Percentiles rank a stretch among this genome's conserved stretches.
phyloP scores from a whole-genome alignment of 2,329 filamentous ascomycete genomes.

The Calycina herbarum region DNA sequence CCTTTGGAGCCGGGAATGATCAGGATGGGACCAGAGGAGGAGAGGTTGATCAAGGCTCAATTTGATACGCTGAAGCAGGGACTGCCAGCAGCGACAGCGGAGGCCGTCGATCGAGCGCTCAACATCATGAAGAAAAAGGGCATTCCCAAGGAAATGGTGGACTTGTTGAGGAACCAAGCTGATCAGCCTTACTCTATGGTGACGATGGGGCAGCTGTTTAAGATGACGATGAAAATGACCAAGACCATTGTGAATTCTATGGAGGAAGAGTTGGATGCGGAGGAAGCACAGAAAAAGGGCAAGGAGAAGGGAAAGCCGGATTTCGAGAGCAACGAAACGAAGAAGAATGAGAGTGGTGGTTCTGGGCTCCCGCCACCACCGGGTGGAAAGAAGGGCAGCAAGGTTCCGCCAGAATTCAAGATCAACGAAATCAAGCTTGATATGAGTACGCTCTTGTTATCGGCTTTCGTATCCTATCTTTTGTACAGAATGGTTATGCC shows the following conservation, averaged over 20 bases:
- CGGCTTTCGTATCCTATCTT: conserved; percentile 61
- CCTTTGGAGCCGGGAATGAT: conserved; percentile 31
- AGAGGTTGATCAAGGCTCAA: conserved; percentile 57
- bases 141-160: conserved; percentile 59
- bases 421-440: conserved; percentile 34
- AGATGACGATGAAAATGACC: conserved; percentile 37
- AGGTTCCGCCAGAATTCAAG: conserved; percentile 27
- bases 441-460: conserved; percentile 41
- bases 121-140: conserved; percentile 65
- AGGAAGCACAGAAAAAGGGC: neutral
- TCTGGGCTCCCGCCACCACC: conserved; percentile 25
- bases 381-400: conserved; percentile 40
- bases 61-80: conserved; percentile 56
- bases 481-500: conserved; percentile 66
- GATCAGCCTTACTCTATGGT: conserved; percentile 32
- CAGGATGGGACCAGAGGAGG: conserved; percentile 54
- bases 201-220: conserved; percentile 37
- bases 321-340: conserved; percentile 28
- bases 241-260: conserved; percentile 28
- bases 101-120: conserved; percentile 60
- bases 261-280: conserved; percentile 17
- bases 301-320: conserved; percentile 25
- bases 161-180: conserved; percentile 34
- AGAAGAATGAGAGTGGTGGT: conserved; percentile 19
- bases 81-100: conserved; percentile 61